Percentiles rank a stretch among this genome's conserved stretches.
phyloP scores from a whole-genome alignment of 2,329 filamentous ascomycete species.

The Lachnellula subtilissima region DNA sequence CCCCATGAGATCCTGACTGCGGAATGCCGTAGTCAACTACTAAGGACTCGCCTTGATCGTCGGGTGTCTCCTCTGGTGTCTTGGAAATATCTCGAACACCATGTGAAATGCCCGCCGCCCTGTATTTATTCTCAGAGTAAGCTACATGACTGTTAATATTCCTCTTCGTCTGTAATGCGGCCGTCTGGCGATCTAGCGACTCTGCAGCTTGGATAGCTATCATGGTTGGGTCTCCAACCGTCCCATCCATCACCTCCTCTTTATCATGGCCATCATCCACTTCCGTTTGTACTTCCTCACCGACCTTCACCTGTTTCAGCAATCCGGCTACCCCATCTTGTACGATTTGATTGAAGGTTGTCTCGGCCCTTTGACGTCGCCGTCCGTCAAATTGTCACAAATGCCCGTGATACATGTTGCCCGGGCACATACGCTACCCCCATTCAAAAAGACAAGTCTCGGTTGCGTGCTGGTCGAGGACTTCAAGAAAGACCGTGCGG shows the following conservation, averaged over 20 bases:
- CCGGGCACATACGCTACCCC: constrained; percentile 52
- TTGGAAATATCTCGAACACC: not conserved
- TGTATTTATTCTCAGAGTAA: not conserved
- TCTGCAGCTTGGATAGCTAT: constrained; percentile 57
- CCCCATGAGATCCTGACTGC: not conserved
- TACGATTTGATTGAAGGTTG: constrained; percentile 46
- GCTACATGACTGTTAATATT: not conserved
- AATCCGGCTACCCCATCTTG: constrained; percentile 44
- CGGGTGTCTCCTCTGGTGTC: not conserved
- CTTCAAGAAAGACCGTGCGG: constrained; percentile 48
- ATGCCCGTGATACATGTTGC: constrained; percentile 51
- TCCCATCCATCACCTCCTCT: not conserved
- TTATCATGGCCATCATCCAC: constrained; percentile 18
- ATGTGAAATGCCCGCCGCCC: not conserved
- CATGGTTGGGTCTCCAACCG: constrained; percentile 42
- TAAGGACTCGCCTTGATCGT: not conserved
- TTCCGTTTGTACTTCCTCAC: not conserved
- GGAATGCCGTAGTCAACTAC: not conserved
- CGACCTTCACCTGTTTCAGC: constrained; percentile 13
- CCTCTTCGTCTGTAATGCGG: constrained; percentile 41
- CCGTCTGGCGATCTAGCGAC: constrained; percentile 51
- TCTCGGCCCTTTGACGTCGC: constrained; percentile 46
- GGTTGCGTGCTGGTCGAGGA: constrained; percentile 43
- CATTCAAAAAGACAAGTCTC: constrained; percentile 56
- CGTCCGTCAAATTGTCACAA: constrained; percentile 46